Conservation (phyloP, 805 yeast species). For the Saccharomycopsis javanensis region DNA sequence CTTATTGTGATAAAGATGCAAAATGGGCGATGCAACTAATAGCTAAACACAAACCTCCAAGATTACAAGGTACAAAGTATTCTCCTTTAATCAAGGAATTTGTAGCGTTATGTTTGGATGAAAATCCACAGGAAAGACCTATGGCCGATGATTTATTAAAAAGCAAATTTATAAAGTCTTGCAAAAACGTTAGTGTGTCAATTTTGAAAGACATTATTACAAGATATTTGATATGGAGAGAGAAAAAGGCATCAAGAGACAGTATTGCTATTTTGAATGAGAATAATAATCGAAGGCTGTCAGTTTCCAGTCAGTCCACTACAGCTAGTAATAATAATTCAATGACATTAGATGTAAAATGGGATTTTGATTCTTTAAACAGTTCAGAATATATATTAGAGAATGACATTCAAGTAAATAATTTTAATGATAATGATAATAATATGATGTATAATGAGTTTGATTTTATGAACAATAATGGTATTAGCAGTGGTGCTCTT, state of each 20-base stretch:
- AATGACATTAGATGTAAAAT: slow-evolving; percentile 41
- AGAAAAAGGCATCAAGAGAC: slow-evolving; percentile 46
- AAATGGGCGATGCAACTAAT: slow-evolving; percentile 90
- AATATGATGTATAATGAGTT: neutral
- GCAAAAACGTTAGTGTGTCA: slow-evolving; percentile 50
- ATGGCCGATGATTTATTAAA: slow-evolving; percentile 76
- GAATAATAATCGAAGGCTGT: slow-evolving; percentile 18
- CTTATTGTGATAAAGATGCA: slow-evolving; percentile 92
- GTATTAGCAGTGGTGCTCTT: neutral
- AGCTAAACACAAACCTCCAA: slow-evolving; percentile 87
- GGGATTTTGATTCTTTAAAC: slow-evolving; percentile 85
- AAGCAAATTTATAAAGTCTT: slow-evolving; percentile 58
- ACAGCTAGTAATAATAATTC: slow-evolving; percentile 23
- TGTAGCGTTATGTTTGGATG: slow-evolving; percentile 87
- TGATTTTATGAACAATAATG: neutral
- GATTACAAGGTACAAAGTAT: slow-evolving; percentile 84
- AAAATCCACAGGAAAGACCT: slow-evolving; percentile 81
- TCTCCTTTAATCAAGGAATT: slow-evolving; percentile 71
- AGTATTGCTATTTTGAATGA: slow-evolving; percentile 31
- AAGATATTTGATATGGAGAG: slow-evolving; percentile 69
- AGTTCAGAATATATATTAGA: slow-evolving; percentile 65
- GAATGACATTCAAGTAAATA: slow-evolving; percentile 42
- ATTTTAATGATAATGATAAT: neutral
- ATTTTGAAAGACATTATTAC: slow-evolving; percentile 66
- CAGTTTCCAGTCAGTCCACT: slow-evolving; percentile 1